Conservation (phyloP, 2,329 filamentous ascomycete species). For the Pyrenochaeta sp. region DNA sequence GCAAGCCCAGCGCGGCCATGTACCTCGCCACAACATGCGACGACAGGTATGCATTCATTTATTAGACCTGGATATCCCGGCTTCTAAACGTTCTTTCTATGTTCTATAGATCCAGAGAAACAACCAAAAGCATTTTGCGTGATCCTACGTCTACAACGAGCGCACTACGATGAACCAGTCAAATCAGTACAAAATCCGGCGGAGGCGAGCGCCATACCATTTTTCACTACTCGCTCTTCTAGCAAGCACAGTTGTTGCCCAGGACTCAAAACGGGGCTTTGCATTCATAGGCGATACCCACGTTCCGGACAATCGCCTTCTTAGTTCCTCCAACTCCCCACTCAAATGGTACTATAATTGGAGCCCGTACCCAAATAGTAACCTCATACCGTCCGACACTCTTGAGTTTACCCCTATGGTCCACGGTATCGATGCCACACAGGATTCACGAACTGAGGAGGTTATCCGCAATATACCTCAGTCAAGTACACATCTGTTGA, state of each 20-base stretch:
- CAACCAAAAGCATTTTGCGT: neutral
- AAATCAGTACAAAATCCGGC: slow-evolving; percentile 6
- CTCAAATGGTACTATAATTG: slow-evolving; percentile 92
- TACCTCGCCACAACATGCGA: slow-evolving; percentile 27
- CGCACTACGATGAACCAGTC: neutral
- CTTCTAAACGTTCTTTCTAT: neutral
- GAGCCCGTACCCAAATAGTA: slow-evolving; percentile 62
- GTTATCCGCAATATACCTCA: slow-evolving; percentile 67
- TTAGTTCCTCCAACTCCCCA: slow-evolving; percentile 68
- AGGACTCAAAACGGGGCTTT: slow-evolving; percentile 74
- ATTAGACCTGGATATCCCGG: slow-evolving; percentile 12
- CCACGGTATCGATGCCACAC: slow-evolving; percentile 66
- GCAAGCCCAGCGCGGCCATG: slow-evolving; percentile 41
- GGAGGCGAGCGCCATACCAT: slow-evolving; percentile 1
- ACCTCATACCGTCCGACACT: slow-evolving; percentile 55
- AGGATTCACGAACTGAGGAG: slow-evolving; percentile 63
- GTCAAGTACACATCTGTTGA: slow-evolving; percentile 70
- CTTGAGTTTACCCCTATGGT: slow-evolving; percentile 85
- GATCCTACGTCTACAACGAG: neutral
- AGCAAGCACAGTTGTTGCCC: slow-evolving; percentile 14
- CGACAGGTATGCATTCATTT: slow-evolving; percentile 16
- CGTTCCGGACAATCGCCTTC: slow-evolving; percentile 66
- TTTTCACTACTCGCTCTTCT: slow-evolving; percentile 15
- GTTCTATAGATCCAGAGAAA: neutral
- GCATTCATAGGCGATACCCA: slow-evolving; percentile 69